Evolutionary conservation across 148 eudicot species (phyloP), one percentile per base, ranked within the genome.

Genomic region (Gaultheria prostrata): DNA sequence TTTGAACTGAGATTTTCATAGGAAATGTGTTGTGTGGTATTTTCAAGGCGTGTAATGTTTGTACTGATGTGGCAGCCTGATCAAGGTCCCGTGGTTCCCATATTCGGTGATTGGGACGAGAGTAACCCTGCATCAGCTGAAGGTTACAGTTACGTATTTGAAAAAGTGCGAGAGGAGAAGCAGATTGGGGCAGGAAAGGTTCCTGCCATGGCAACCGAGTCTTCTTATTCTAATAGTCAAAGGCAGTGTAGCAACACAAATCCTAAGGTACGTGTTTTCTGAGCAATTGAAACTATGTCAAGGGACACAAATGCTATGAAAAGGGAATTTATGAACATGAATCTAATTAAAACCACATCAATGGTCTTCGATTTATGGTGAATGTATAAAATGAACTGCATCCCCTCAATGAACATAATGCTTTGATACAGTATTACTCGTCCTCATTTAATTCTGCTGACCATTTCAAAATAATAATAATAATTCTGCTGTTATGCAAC

Each of bases 81-180:
- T 78, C 84, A 82, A 67, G 85, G 90, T 77, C 88, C 91, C 82
- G 86, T 88, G 45, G 89, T 90, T 61, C 92, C 92, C 15, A 89
- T 82, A 80, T 93, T 93, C 83, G 96, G 94, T 82, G 96, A 90
- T 6, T 93, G 96, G 96, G 94, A 93, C 59, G 96, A 87, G 86
- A 89, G 35, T 56, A 88, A 93, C 84, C 96, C 94, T 26, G 85
- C 98, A 39, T 84, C 95, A 59, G 94, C 90, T 46, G 94, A 91
- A 84, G 92, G 94, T 61, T 92, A 76, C 85, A 78, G 90, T 63
- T 89, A 83, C n/a, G 85, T 91, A 46, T 90, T 93, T 83, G 84
- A 88, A 86, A 87, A 69, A 85, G 91, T 93, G 83, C 84, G 91
- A 81, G 92, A 91, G 88, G 95, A 91, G 87, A 90, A 89, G 83